Evolutionary conservation across 345 rosid species (phyloP).

Genomic region (Brassica juncea): DNA sequence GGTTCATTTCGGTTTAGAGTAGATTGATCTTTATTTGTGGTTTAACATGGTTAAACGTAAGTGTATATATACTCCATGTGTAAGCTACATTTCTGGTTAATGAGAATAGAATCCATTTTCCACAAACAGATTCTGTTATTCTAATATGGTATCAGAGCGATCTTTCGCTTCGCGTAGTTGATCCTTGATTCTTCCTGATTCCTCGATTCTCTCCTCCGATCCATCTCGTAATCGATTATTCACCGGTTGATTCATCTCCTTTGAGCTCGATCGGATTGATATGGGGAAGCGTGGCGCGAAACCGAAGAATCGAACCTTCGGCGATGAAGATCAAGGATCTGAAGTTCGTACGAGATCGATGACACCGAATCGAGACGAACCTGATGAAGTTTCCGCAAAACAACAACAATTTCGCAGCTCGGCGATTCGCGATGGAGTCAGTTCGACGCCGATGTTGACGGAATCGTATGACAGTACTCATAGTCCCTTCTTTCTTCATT

Average conservation of each 20-base stretch:
- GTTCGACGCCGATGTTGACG: not conserved
- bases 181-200: not conserved
- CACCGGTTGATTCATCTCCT: not conserved
- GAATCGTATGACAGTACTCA: too few relatives aligned
- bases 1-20: not conserved
- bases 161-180: not conserved
- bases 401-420: not conserved
- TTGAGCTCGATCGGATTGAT: not conserved
- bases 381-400: not conserved
- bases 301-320: not conserved
- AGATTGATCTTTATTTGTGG: not conserved
- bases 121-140: not conserved
- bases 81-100: not conserved
- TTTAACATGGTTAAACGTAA: not conserved
- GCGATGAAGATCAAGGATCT: not conserved
- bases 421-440: not conserved
- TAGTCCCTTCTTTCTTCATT: too few relatives aligned
- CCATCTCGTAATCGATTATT: not conserved
- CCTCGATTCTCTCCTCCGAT: not conserved
- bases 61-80: not conserved
- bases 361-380: not conserved
- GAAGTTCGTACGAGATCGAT: not conserved
- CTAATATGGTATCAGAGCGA: not conserved
- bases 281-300: not conserved
- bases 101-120: not conserved